phyloP scores from a whole-genome alignment of 2,329 filamentous ascomycete species.

The Lojkania enalia region DNA sequence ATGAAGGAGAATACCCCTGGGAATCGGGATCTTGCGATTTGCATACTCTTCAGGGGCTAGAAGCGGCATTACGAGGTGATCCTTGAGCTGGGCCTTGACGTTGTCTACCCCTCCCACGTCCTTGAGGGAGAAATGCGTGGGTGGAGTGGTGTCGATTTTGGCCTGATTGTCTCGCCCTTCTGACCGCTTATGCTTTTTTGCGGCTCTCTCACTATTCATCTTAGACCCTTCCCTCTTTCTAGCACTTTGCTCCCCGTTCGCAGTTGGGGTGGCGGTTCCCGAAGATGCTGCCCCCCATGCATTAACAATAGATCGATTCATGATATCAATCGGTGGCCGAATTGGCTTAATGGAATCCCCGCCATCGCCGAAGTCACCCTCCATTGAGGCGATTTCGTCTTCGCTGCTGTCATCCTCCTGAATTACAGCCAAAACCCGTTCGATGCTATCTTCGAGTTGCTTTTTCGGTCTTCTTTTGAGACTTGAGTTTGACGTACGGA shows the following conservation, averaged over 20 bases:
- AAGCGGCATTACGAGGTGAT: conserved; percentile 74
- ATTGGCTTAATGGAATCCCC: conserved; percentile 24
- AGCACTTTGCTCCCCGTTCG: conserved; percentile 47
- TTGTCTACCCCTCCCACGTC: conserved; percentile 78
- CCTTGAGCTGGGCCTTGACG: conserved; percentile 69
- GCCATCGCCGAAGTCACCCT: conserved; percentile 41
- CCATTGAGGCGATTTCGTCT: conserved; percentile 55
- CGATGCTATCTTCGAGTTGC: conserved; percentile 80
- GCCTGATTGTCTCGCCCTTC: conserved; percentile 42
- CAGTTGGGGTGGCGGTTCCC: conserved; percentile 31
- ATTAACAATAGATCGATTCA: conserved; percentile 67
- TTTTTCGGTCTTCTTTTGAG: conserved; percentile 81
- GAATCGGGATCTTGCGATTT: conserved; percentile 67
- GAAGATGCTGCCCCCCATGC: conserved; percentile 55
- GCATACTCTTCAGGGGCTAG: conserved; percentile 68
- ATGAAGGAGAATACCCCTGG: conserved; percentile 76
- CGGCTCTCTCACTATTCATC: conserved; percentile 66
- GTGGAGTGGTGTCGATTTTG: conserved; percentile 64
- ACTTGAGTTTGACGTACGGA: conserved; percentile 84
- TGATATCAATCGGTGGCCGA: conserved; percentile 54
- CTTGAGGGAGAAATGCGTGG: conserved; percentile 67
- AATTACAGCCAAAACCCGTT: conserved; percentile 75
- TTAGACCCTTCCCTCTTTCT: conserved; percentile 53
- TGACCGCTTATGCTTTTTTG: conserved; percentile 64
- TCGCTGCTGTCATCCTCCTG: conserved; percentile 64